A percentile compares a stretch with the other conserved stretches of the same genome.
Evolutionary conservation across 208 protist genomes (phyloP).

Genomic region (Vickermania ingenoplastis): DNA sequence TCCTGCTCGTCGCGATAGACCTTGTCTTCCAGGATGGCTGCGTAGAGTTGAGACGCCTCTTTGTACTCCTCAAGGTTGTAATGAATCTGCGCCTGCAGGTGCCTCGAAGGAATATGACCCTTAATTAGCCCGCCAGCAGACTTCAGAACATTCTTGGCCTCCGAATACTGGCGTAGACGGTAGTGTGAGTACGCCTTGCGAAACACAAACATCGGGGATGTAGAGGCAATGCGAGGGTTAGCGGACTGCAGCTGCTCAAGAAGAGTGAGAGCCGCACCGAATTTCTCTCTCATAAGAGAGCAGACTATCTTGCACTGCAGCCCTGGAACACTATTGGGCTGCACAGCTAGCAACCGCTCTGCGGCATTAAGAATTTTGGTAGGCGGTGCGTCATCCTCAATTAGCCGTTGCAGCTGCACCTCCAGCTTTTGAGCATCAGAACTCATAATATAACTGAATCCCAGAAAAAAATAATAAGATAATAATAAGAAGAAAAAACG

Average conservation of each 20-base stretch:
- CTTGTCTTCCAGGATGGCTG: conserved; percentile 25
- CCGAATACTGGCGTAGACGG: conserved; percentile 38
- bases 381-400: conserved; percentile 28
- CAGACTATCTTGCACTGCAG: conserved; percentile 63
- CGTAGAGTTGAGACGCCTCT: conserved; percentile 54
- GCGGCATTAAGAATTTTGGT: conserved; percentile 35
- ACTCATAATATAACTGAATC: conserved; percentile 14
- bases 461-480: conserved; percentile 10
- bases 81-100: conserved; percentile 73
- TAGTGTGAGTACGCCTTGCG: conserved; percentile 75
- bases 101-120: conserved; percentile 29
- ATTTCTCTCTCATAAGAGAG: conserved; percentile 49
- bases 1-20: conserved; percentile 65
- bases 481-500: conserved; percentile 8
- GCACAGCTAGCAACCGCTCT: conserved; percentile 56
- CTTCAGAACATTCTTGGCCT: conserved; percentile 37
- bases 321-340: conserved; percentile 39
- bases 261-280: conserved; percentile 41
- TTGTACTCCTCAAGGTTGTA: conserved; percentile 77
- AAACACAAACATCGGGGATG: conserved; percentile 22
- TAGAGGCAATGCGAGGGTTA: neutral
- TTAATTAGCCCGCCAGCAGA: conserved; percentile 2
- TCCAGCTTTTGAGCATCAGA: conserved; percentile 55
- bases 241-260: conserved; percentile 32
- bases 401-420: conserved; percentile 45